Base-by-base conservation (phyloP, 1,284 basidiomycete genomes). In the Irpex lacteus region DNA sequence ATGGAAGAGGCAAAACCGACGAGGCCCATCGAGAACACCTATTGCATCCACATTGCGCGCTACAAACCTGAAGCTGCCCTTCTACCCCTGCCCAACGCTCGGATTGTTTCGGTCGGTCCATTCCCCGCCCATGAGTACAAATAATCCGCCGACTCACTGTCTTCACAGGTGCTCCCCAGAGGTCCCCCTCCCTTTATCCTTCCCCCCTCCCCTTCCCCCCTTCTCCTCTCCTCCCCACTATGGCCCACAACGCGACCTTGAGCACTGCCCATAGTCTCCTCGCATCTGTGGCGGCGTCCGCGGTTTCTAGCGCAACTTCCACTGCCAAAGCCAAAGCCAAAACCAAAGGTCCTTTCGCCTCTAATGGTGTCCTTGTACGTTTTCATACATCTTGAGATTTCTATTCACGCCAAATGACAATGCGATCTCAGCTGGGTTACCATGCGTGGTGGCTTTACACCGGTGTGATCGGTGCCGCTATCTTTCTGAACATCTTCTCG, bases 381-480 rank as follows among this genome's bases (percentile, higher is more conserved):
- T 18, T 7, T 6, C 4, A 40, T 13, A 47, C 44, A 4, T 47
- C 6, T 18, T 47, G 11, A 47, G 18, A 15, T 2, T 13, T 6
- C 6, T 18, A 4, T 47, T 6, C 44, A 13, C 4, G 4, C 1
- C 32, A 2, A 13, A 4, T 55, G 19, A 58, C 56, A n/a, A 37
- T n/a, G 18, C 15, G 9, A n/a, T 50, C 53, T 38, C n/a, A 53
- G 19, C 60, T 59, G 18, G 19, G 49, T 9, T 18, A 60, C 15
- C 21, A 58, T 36, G 4, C 59, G 11, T 73, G 70, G 70, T 71
- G 69, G 44, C 61, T 67, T 15, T 52, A 66, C 13, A 60, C 70
- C 19, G 60, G 62, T n/a, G 55, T 69, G 6, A 66, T 72, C 5
- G 69, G 59, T 5, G 11, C 69, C 18, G 71, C 68, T n/a, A 67